Evolutionary conservation across 805 yeast genomes (phyloP).

Genomic region (Zygotorulaspora chibaensis): DNA sequence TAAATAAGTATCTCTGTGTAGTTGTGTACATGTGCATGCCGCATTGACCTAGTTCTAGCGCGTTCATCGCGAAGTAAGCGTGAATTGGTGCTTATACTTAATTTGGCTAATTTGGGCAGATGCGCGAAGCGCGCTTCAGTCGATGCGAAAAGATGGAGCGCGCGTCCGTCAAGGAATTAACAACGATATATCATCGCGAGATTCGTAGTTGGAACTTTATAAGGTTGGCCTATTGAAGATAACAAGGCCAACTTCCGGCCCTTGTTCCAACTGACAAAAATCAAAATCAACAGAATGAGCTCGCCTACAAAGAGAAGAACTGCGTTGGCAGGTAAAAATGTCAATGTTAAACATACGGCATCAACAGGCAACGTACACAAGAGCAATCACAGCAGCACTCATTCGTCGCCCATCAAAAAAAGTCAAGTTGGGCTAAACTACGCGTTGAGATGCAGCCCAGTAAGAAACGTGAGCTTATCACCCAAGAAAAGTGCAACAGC

Average conservation of each 20-base stretch:
- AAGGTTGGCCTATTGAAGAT: too few species aligned
- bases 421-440: slow-evolving; percentile 12
- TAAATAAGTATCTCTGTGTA: too few species aligned
- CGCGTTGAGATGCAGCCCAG: slow-evolving; percentile 20
- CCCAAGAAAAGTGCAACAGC: slow-evolving; percentile 2
- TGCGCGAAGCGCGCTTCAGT: neutral
- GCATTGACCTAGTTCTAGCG: too few species aligned
- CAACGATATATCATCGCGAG: neutral
- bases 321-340: slow-evolving; percentile 22
- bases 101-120: neutral
- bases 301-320: slow-evolving; percentile 25
- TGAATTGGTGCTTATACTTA: neutral
- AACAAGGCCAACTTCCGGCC: neutral
- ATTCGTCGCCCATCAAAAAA: slow-evolving; percentile 14
- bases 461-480: slow-evolving; percentile 11
- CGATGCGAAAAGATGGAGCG: neutral
- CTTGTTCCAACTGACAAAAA: too few species aligned
- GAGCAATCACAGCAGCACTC: slow-evolving; percentile 2
- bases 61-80: too few species aligned
- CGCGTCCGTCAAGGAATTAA: neutral
- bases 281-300: slow-evolving; percentile 5
- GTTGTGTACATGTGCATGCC: too few species aligned
- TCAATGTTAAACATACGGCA: slow-evolving; percentile 15
- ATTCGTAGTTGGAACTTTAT: neutral
- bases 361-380: slow-evolving; percentile 8